phyloP scores from a whole-genome alignment of 2,329 filamentous ascomycete genomes.

The Epicoccum nigrum region DNA sequence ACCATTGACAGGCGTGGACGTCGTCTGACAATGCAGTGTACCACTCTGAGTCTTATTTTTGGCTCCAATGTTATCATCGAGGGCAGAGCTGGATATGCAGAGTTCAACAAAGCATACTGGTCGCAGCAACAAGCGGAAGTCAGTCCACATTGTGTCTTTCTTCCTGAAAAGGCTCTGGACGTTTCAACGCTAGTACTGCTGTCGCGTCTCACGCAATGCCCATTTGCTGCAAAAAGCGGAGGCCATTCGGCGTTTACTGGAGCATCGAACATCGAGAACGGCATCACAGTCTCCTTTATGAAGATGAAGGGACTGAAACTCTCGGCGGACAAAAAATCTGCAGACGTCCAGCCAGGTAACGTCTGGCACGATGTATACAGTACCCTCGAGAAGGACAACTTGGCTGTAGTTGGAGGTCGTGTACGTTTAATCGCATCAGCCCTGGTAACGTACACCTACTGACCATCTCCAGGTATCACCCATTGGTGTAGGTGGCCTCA shows the following conservation, averaged over 20 bases:
- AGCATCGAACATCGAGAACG: slow-evolving; percentile 49
- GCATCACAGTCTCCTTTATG: slow-evolving; percentile 52
- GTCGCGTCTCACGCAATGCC: slow-evolving; percentile 26
- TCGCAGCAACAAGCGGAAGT: slow-evolving; percentile 21
- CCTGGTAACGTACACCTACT: neutral
- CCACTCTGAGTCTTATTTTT: slow-evolving; percentile 23
- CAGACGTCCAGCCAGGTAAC: slow-evolving; percentile 40
- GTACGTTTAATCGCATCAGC: neutral
- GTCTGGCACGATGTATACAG: slow-evolving; percentile 34
- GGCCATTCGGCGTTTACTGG: slow-evolving; percentile 50
- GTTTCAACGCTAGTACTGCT: slow-evolving; percentile 23
- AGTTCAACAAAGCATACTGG: slow-evolving; percentile 23
- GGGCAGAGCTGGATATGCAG: slow-evolving; percentile 21
- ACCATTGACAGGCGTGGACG: neutral
- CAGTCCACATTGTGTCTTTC: slow-evolving; percentile 34
- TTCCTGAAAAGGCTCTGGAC: slow-evolving; percentile 18
- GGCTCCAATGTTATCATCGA: slow-evolving; percentile 21
- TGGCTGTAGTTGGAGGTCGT: slow-evolving; percentile 37
- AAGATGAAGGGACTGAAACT: slow-evolving; percentile 37
- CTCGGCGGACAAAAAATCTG: slow-evolving; percentile 30
- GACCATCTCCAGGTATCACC: slow-evolving; percentile 32
- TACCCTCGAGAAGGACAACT: slow-evolving; percentile 26
- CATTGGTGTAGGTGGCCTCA: slow-evolving; percentile 42
- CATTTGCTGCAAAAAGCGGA: slow-evolving; percentile 53
- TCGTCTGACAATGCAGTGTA: slow-evolving; percentile 24